Percentiles rank a stretch among this genome's conserved stretches.
phyloP scores from a whole-genome alignment of 257 asterid genomes.

The Leonotis leonurus region DNA sequence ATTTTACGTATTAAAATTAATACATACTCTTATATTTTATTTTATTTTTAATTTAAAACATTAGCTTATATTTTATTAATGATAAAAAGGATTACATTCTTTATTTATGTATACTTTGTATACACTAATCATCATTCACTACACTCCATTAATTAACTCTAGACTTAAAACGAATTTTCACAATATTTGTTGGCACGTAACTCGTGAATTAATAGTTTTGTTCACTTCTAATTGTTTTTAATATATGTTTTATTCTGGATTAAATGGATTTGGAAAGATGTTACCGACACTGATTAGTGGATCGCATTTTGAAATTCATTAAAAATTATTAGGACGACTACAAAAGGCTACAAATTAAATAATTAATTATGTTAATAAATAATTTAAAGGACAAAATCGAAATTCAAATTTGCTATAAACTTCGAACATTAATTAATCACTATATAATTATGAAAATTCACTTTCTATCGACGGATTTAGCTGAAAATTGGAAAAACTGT shows the following conservation, averaged over 20 bases:
- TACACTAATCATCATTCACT: neutral
- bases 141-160: no score
- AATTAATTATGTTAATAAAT: neutral
- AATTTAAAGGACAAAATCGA: neutral
- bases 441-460: no score
- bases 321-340: neutral
- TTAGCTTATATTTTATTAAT: no score
- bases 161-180: no score
- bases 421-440: no score
- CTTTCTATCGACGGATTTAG: neutral
- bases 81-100: neutral
- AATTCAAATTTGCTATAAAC: neutral
- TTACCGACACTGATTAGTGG: neutral
- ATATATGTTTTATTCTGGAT: no score
- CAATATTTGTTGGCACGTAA: neutral
- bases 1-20: no score
- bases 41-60: no score
- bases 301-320: neutral
- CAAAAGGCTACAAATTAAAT: neutral
- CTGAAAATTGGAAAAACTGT: neutral
- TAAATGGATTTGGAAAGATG: neutral
- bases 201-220: neutral
- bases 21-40: no score
- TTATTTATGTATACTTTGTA: neutral
- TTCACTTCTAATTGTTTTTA: neutral